A percentile compares a stretch with the other conserved stretches of the same genome.
Evolutionary conservation across 2,329 filamentous ascomycete genomes (phyloP).

Genomic region (Colletotrichum euphorbiae): DNA sequence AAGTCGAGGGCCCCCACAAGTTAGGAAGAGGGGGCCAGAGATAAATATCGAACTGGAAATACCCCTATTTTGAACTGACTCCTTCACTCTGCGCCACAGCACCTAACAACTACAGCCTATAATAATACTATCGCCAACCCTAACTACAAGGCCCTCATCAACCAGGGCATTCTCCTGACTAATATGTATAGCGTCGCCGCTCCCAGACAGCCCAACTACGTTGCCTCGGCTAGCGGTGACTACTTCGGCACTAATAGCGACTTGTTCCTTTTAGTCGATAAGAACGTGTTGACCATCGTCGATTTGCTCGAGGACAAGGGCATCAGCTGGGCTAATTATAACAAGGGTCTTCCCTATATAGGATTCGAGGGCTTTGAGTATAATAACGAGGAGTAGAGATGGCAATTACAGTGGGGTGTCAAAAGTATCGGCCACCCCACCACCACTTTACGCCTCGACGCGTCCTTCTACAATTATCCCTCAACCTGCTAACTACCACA

Average conservation of each 20-base stretch:
- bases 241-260: conserved; percentile 74
- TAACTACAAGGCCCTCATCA: conserved; percentile 46
- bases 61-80: no score
- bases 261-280: conserved; percentile 66
- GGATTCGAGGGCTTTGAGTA: conserved; percentile 40
- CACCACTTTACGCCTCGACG: no score
- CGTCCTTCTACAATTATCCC: no score
- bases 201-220: conserved; percentile 76
- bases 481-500: no score
- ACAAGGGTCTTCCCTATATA: conserved; percentile 47
- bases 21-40: no score
- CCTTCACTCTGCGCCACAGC: no score
- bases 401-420: no score
- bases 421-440: no score
- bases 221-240: conserved; percentile 70
- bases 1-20: no score
- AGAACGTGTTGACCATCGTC: conserved; percentile 62
- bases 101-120: conserved; percentile 80
- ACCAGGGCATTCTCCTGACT: conserved; percentile 47
- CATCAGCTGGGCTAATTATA: conserved; percentile 50
- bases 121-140: conserved; percentile 71
- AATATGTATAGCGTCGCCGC: conserved; percentile 66
- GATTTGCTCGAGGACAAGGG: conserved; percentile 47
- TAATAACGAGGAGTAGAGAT: conserved; percentile 6
- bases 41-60: no score